Evolutionary conservation across 768 basidiomycete species (phyloP).

Genomic region (Rhodocollybia butyracea): DNA sequence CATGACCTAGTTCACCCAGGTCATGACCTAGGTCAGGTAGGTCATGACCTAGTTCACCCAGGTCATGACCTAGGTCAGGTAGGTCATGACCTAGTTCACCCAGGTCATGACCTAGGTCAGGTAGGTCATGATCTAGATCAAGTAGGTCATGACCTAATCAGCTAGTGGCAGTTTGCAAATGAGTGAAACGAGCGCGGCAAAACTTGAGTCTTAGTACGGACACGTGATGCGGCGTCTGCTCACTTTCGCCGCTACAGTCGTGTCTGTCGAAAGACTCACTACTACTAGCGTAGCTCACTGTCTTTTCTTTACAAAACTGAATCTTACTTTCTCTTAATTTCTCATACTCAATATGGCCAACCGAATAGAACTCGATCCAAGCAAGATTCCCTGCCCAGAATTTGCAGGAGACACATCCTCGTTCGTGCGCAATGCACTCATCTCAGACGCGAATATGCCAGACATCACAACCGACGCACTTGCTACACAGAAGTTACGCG

Average conservation of each 20-base stretch:
- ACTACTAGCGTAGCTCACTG: too few species aligned
- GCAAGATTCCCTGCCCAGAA: not conserved
- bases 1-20: too few species aligned
- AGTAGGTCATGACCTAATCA: too few species aligned
- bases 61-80: too few species aligned
- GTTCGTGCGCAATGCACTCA: not conserved
- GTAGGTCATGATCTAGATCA: too few species aligned
- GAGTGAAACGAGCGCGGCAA: not conserved
- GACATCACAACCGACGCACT: slow-evolving; percentile 11
- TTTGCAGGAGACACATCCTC: not conserved
- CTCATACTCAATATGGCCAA: not conserved
- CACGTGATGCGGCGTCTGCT: slow-evolving; percentile 3
- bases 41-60: too few species aligned
- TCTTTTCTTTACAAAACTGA: not conserved
- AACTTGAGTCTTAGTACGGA: slow-evolving; percentile 5
- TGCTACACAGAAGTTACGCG: slow-evolving; percentile 1
- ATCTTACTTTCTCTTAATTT: not conserved
- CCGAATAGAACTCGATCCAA: not conserved
- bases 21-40: too few species aligned
- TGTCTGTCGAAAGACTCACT: too few species aligned
- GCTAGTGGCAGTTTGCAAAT: too few species aligned
- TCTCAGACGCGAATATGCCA: not conserved
- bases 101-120: too few species aligned
- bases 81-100: too few species aligned
- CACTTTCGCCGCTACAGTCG: not conserved